A percentile compares a stretch with the other conserved stretches of the same genome.
These are phyloP conservation scores for Oxyria digyna DNA, from an alignment of 148 eudicot genomes.

Conservation along the genomic window DNA sequence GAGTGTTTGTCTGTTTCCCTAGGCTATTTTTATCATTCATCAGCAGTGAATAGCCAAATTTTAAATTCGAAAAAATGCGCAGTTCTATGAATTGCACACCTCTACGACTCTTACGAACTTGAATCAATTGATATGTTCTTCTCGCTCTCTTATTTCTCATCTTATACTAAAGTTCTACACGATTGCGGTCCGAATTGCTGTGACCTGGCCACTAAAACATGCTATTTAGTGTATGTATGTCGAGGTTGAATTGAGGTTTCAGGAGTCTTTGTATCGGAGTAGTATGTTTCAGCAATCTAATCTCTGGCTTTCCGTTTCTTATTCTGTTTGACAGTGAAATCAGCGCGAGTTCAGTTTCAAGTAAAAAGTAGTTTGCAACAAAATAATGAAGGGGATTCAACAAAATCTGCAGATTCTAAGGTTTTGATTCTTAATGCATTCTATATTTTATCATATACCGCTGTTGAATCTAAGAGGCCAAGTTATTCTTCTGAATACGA, in stretches of 20 bases:
- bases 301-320: not conserved
- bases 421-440: not conserved
- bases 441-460: not conserved
- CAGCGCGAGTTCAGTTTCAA: not conserved
- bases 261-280: not conserved
- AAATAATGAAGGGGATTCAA: not conserved
- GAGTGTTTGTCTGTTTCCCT: not conserved
- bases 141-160: not conserved
- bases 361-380: constrained; percentile 1
- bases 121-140: not conserved
- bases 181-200: not conserved
- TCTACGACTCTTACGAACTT: not conserved
- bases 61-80: not conserved
- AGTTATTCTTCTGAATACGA: not conserved
- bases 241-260: not conserved
- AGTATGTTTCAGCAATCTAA: not conserved
- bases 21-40: not conserved
- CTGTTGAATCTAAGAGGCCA: not conserved
- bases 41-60: not conserved
- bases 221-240: not conserved
- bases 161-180: not conserved
- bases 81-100: not conserved
- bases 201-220: not conserved
- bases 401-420: not conserved
- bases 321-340: constrained; percentile 1